Percentiles rank a stretch among this genome's conserved stretches.
These are phyloP conservation scores for Termitomyces bulborhizus DNA, from an alignment of 768 basidiomycete genomes.

Conservation along the genomic window DNA sequence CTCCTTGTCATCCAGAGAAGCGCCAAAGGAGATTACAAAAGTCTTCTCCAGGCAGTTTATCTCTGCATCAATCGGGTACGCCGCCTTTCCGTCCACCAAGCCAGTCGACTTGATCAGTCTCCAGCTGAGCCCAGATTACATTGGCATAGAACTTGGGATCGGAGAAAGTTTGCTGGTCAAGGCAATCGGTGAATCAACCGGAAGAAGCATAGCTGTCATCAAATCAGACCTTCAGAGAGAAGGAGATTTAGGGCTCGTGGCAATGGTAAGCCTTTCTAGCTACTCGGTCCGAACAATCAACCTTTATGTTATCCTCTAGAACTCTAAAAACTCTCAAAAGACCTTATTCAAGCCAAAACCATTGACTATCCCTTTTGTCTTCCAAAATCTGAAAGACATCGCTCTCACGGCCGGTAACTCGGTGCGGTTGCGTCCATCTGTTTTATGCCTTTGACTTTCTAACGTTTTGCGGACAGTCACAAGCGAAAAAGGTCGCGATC, in stretches of 20 bases:
- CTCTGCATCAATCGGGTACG: conserved; percentile 93
- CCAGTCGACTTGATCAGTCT: conserved; percentile 4
- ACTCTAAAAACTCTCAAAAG: conserved; percentile 89
- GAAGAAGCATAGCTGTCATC: conserved; percentile 74
- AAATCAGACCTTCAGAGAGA: conserved; percentile 93
- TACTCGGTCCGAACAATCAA: background rate
- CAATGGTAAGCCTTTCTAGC: conserved; percentile 57
- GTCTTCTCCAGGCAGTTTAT: conserved; percentile 86
- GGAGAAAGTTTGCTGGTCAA: conserved; percentile 93
- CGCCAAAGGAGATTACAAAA: conserved; percentile 62
- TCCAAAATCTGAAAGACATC: conserved; percentile 86
- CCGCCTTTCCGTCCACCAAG: background rate
- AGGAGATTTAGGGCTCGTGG: conserved; percentile 93
- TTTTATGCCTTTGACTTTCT: background rate
- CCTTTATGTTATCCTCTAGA: conserved; percentile 37
- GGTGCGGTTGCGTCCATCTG: conserved; percentile 28
- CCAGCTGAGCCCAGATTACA: conserved; percentile 91
- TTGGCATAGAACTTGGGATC: conserved; percentile 92
- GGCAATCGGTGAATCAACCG: conserved; percentile 92
- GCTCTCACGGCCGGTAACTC: conserved; percentile 81
- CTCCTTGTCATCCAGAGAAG: conserved; percentile 86
- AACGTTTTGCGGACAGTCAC: conserved; percentile 52
- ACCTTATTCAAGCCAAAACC: conserved; percentile 93
- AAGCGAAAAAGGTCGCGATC: conserved; percentile 90
- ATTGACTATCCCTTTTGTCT: conserved; percentile 83